Evolutionary conservation across 495 filamentous ascomycete species (phyloP).

Genomic region (Lindgomyces ingoldianus): DNA sequence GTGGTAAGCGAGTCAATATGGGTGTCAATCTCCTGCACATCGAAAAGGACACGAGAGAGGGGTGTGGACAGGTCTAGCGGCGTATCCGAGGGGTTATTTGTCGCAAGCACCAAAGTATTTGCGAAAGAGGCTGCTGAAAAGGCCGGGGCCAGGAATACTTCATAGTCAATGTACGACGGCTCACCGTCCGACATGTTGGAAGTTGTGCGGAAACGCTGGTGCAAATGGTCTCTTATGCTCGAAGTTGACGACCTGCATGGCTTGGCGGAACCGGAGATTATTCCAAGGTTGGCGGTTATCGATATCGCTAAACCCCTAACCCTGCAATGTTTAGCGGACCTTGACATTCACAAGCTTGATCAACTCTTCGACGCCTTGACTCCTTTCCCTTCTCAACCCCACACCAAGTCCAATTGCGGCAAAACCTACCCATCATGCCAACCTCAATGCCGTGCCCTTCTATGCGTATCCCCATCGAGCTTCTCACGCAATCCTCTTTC

Average conservation of each 20-base stretch:
- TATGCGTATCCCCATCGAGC: conserved; percentile 44
- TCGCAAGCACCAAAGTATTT: conserved; percentile 81
- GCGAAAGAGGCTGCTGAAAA: conserved; percentile 83
- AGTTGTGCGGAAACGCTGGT: conserved; percentile 3
- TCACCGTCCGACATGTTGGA: conserved; percentile 51
- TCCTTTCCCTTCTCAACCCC: not conserved
- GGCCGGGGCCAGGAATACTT: conserved; percentile 79
- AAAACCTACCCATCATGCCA: conserved; percentile 27
- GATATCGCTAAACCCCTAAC: not conserved
- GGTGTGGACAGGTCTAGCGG: conserved; percentile 92
- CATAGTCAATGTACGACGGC: conserved; percentile 94
- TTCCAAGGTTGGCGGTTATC: not conserved
- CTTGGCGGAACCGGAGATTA: not conserved
- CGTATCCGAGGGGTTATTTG: conserved; percentile 88
- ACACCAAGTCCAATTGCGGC: not conserved
- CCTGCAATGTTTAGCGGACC: not conserved
- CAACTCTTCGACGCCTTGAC: not conserved
- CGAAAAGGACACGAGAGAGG: conserved; percentile 90
- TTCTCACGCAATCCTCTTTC: conserved; percentile 68
- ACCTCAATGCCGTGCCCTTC: conserved; percentile 36
- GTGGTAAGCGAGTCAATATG: conserved; percentile 90
- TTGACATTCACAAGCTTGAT: conserved; percentile 11
- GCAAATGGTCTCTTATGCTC: not conserved
- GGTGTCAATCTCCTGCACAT: conserved; percentile 94
- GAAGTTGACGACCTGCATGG: not conserved